Percentiles rank a stretch among this genome's conserved stretches.
Conservation (phyloP, 805 yeast genomes). For the Blastobotrys peoriensis region DNA sequence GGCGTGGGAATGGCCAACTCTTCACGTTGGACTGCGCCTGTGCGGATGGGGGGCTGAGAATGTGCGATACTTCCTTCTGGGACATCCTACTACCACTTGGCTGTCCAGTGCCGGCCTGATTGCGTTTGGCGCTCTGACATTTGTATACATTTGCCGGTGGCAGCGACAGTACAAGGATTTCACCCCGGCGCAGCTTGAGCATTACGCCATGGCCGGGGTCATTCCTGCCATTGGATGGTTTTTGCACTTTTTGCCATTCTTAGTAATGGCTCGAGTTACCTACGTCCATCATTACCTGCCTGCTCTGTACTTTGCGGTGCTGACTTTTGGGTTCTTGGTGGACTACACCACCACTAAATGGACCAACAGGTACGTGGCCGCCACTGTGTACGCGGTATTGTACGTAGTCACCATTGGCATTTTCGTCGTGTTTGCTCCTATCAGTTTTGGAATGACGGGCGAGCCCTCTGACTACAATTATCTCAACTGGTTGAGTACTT, state of each 20-base stretch:
- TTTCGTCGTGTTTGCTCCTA: slow-evolving; percentile 57
- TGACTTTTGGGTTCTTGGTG: slow-evolving; percentile 59
- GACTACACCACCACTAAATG: slow-evolving; percentile 39
- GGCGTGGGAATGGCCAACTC: slow-evolving; percentile 84
- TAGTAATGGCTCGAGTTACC: slow-evolving; percentile 92
- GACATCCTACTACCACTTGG: slow-evolving; percentile 63
- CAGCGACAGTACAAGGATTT: slow-evolving; percentile 61
- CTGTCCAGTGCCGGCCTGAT: slow-evolving; percentile 47
- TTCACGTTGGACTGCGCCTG: slow-evolving; percentile 66
- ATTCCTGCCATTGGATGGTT: slow-evolving; percentile 90
- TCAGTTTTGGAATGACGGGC: slow-evolving; percentile 78
- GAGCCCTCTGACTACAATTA: slow-evolving; percentile 41
- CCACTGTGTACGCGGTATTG: slow-evolving; percentile 37
- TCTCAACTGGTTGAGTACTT: slow-evolving; percentile 48
- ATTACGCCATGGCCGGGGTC: slow-evolving; percentile 56
- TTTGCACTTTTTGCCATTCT: slow-evolving; percentile 81
- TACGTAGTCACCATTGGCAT: slow-evolving; percentile 50
- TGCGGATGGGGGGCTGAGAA: slow-evolving; percentile 59
- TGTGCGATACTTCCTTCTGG: slow-evolving; percentile 59
- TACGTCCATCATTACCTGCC: slow-evolving; percentile 97
- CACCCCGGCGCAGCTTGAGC: slow-evolving; percentile 37
- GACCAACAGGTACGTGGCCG: slow-evolving; percentile 25
- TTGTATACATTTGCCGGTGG: slow-evolving; percentile 45
- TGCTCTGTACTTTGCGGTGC: slow-evolving; percentile 87
- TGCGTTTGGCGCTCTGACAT: slow-evolving; percentile 34